These are phyloP conservation scores for Metschnikowia kunwiensis DNA, from an alignment of 805 yeast genomes.

Conservation along the genomic window DNA sequence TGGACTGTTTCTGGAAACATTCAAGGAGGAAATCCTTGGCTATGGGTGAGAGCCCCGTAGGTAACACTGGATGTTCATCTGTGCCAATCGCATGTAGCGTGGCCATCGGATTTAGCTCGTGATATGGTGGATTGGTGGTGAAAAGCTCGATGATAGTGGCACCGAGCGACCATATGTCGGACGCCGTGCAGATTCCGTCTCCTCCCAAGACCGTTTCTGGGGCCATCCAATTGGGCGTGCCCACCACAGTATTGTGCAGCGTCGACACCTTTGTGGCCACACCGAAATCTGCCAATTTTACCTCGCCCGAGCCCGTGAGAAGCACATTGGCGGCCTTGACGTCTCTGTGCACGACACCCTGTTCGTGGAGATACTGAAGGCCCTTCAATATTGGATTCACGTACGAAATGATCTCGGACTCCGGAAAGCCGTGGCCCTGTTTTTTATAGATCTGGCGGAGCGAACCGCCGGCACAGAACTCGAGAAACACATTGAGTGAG, in stretches of 20 bases:
- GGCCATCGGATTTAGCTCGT: constrained; percentile 69
- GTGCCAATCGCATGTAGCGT: constrained; percentile 82
- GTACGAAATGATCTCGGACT: constrained; percentile 46
- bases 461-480: constrained; percentile 63
- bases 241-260: constrained; percentile 48
- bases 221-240: constrained; percentile 99
- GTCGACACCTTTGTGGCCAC: constrained; percentile 66
- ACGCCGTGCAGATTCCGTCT: constrained; percentile 81
- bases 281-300: constrained; percentile 53
- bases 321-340: constrained; percentile 48
- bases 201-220: constrained; percentile 84
- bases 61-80: constrained; percentile 68
- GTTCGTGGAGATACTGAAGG: constrained; percentile 61
- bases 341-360: constrained; percentile 80
- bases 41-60: constrained; percentile 43
- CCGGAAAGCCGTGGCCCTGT: constrained; percentile 52
- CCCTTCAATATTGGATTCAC: constrained; percentile 47
- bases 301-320: constrained; percentile 18
- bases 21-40: constrained; percentile 57
- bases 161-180: constrained; percentile 92
- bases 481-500: constrained; percentile 54
- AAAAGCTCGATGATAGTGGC: constrained; percentile 89
- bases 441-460: constrained; percentile 50
- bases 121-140: constrained; percentile 86
- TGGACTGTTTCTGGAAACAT: constrained; percentile 73